Percentiles rank a stretch among this genome's conserved stretches.
Conservation (phyloP, 305 asterid species). For the Solanum aculeatissimum region DNA sequence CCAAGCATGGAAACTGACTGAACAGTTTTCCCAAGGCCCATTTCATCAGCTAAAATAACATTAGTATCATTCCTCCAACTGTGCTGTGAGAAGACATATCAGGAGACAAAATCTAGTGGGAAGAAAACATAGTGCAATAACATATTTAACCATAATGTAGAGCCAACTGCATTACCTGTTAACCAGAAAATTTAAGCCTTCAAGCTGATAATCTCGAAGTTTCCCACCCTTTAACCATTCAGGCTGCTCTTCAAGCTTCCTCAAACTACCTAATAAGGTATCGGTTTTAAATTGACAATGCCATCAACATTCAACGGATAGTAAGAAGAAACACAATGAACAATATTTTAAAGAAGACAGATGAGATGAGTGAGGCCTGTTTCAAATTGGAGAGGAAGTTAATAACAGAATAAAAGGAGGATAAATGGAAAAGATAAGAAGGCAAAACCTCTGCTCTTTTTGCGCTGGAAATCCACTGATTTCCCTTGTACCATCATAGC, state of each 20-base stretch:
- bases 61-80: conserved; percentile 99
- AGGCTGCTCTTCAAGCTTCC: conserved; percentile 99
- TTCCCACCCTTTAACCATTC: conserved; percentile 98
- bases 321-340: neutral
- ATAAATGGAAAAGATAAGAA: neutral
- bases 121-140: neutral
- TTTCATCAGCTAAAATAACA: conserved; percentile 98
- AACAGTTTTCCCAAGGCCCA: conserved; percentile 99
- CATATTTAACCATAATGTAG: conserved; percentile 4
- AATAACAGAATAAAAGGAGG: neutral
- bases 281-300: neutral
- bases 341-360: neutral
- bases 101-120: conserved; percentile 21
- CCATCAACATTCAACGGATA: neutral
- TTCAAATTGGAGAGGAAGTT: neutral
- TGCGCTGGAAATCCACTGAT: conserved; percentile 93
- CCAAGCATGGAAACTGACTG: conserved; percentile 99
- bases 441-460: conserved; percentile 80
- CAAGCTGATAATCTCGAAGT: conserved; percentile 98
- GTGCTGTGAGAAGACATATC: conserved; percentile 51
- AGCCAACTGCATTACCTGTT: conserved; percentile 68
- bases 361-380: neutral
- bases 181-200: conserved; percentile 95
- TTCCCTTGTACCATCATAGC: conserved; percentile 85
- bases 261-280: conserved; percentile 66